Evolutionary conservation across 176 grass and related monocot species (phyloP), one percentile per base, ranked within the genome.

Genomic region (Avena insularis): DNA sequence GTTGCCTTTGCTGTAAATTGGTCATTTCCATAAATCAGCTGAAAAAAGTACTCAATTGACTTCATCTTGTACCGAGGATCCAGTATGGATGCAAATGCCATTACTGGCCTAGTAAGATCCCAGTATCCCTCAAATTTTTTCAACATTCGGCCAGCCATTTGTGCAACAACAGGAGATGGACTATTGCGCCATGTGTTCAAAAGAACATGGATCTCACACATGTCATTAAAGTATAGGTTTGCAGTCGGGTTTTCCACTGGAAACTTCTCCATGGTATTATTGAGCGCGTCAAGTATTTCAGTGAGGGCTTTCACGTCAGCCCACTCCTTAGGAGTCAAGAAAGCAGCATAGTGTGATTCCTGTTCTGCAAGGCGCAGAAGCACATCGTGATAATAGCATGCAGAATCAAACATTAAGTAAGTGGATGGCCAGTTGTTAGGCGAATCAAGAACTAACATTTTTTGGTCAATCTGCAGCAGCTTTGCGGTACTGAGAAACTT

Each of bases 51-150:
- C 64, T 99, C 97, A 2, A 99, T 78, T 23, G 97, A 99, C 86
- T 99, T 99, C 97, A 99, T 99, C 92, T 99, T 99, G 80, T 96
- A 99, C 68, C 97, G 87, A 81, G 97, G 97, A 88, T 99, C 97
- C 68, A 99, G 91, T 89, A 99, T 92, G 78, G 97, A 99, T 82
- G 97, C 86, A 65, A 99, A 93, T 78, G 97, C 94, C 92, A 94
- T 99, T 65, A 96, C 82, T 79, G 81, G 92, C 81, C 92, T 94
- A 40, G 88, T 94, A 62, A 85, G 78, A 71, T 93, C 85, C 97
- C 97, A 98, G 83, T 93, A 96, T 6, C 84, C 84, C 72, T 98
- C 97, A 17, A 98, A 96, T 83, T 98, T 96, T 15, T 90, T 87
- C 61, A 98, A 87, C 97, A 98, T 96, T 81, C 92, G 83, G 43